These are phyloP conservation scores for Pseudopithomyces maydicus DNA, from an alignment of 2,329 filamentous ascomycete genomes.

Conservation along the genomic window DNA sequence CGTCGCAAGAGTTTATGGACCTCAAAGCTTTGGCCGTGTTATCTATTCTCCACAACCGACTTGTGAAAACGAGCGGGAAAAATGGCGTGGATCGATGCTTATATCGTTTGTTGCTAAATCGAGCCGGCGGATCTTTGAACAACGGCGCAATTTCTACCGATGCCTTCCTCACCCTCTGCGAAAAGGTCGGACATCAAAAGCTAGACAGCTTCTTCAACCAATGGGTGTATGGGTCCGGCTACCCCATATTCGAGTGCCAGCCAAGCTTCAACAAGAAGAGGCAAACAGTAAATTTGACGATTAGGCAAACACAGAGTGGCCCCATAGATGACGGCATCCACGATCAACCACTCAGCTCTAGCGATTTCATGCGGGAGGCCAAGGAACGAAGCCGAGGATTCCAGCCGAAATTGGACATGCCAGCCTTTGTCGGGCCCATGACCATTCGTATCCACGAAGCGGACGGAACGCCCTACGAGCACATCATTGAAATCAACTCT, in stretches of 20 bases:
- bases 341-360: constrained; percentile 61
- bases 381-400: constrained; percentile 77
- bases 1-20: constrained; percentile 87
- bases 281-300: constrained; percentile 88
- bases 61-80: constrained; percentile 86
- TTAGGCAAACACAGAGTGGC: constrained; percentile 65
- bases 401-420: constrained; percentile 70
- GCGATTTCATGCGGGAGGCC: constrained; percentile 81
- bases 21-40: constrained; percentile 90
- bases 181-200: constrained; percentile 85
- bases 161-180: constrained; percentile 80
- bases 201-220: constrained; percentile 92
- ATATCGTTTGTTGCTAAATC: constrained; percentile 82
- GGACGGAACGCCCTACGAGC: constrained; percentile 96
- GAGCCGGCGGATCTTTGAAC: constrained; percentile 77
- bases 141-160: constrained; percentile 74
- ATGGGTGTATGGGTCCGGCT: constrained; percentile 88
- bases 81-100: constrained; percentile 85
- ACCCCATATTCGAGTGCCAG: constrained; percentile 82
- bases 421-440: constrained; percentile 94
- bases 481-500: constrained; percentile 94
- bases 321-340: constrained; percentile 37
- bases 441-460: constrained; percentile 98
- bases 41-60: constrained; percentile 88
- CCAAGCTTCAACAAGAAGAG: constrained; percentile 98